phyloP scores from a whole-genome alignment of 208 protist genomes.

The Leishmania aethiopica region DNA sequence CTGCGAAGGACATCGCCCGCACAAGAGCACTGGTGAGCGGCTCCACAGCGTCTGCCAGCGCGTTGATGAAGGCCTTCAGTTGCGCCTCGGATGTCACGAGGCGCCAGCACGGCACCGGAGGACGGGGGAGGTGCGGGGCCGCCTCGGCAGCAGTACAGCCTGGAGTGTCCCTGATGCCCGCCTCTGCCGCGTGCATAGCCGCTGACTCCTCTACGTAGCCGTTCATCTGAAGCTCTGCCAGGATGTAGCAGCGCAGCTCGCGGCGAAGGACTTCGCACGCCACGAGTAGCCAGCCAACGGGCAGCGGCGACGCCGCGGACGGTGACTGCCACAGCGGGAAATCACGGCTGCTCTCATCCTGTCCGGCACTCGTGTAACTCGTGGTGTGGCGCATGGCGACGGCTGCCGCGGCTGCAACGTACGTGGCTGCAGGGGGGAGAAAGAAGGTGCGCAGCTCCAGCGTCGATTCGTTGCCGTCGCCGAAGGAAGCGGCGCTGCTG shows the following conservation, averaged over 20 bases:
- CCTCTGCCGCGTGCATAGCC: neutral
- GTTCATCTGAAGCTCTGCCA: constrained; percentile 13
- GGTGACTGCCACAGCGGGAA: neutral
- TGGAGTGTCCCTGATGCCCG: neutral
- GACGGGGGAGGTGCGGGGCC: neutral
- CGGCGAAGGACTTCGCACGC: constrained; percentile 50
- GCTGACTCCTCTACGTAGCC: constrained; percentile 8
- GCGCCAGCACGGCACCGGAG: neutral
- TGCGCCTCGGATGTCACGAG: constrained; percentile 10
- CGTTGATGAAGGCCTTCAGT: constrained; percentile 45
- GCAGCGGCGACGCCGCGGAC: neutral
- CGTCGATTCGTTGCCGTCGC: neutral
- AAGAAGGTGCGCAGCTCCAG: constrained; percentile 29
- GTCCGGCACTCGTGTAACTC: constrained; percentile 1
- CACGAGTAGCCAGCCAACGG: constrained; percentile 39
- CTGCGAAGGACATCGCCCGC: neutral
- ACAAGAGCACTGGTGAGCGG: constrained; percentile 38
- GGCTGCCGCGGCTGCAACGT: constrained; percentile 21
- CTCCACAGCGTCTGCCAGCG: constrained; percentile 35
- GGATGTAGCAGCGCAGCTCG: constrained; percentile 32
- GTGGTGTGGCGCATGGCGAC: neutral
- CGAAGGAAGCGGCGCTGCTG: neutral
- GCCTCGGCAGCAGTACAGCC: neutral
- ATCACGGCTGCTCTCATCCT: constrained; percentile 4
- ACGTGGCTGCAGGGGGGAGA: constrained; percentile 41